Evolutionary conservation across 2,329 filamentous ascomycete species (phyloP), one percentile per base, ranked within the genome.

Genomic region (Calonectria hongkongensis): DNA sequence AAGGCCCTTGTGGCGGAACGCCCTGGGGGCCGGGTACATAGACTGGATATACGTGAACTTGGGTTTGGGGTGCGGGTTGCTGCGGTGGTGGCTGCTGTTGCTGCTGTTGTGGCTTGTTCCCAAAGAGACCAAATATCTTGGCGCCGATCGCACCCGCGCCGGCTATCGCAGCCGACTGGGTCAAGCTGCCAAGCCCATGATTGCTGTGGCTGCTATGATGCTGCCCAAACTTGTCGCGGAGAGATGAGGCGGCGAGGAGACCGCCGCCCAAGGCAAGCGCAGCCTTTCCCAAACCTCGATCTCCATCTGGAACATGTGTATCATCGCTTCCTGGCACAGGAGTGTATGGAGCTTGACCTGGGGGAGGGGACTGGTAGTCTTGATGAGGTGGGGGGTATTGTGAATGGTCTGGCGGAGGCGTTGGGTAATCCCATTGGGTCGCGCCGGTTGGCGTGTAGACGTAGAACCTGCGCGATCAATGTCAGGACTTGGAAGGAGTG

Each of bases 341-440:
- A 36, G 39, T 13, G 25, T 63, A 66, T 28, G 47, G 18, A 10
- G 45, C 25, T 27, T 67, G 51, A 2, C 70, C 39, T 39, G 39
- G 43, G 21, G n/a, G 43, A 27, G 54, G 54, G 16, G 21, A 8
- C 25, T 63, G 21, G 15, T 54, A 25, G n/a, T 30, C 58, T 5
- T 36, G 51, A 7, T 36, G 51, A 7, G 21, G 27, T 18, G 54
- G 15, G 33, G 28, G 50, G 15, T 62, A 62, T 54, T 62, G 66
- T 15, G 21, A 51, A 28, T 60, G 71, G 4, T 70, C 71, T 48
- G 63, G 39, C 27, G 71, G 54, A 43, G 67, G 15, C 27, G 28
- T 67, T 10, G 67, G 67, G 43, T 58, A 73, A 27, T 73, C 71
- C 71, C 67, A 70, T 66, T 73, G 71, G 8, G 71, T 73, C 30